Evolutionary conservation across 1,284 basidiomycete genomes (phyloP), one percentile per base, ranked within the genome.

Genomic region (Ganoderma leucocontextum): DNA sequence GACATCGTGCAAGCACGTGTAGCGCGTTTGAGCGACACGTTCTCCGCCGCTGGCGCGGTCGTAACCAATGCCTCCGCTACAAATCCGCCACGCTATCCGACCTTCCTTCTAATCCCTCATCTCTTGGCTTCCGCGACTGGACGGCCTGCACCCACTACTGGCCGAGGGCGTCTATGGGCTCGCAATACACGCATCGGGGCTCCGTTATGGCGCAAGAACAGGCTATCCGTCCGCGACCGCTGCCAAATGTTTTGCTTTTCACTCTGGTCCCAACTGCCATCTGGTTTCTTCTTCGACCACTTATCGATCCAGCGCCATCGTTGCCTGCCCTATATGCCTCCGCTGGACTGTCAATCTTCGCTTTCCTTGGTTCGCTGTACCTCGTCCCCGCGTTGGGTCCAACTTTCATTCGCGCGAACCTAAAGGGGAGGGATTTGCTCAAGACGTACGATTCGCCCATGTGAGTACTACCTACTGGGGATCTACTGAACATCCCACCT

Each of bases 361-460:
- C 95, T 0, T 89, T 96, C 64, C 77, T 96, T 2, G 87, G 88
- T 0, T 89, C 92, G 0, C 76, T 95, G 12, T 89, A 91, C 75
- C 84, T 94, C 10, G 85, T 97, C 9, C 95, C 95, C 17, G 86
- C 86, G 0, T 84, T 96, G 8, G 91, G 91, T 0, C 87, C 88
- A 0, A 87, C 88, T 0, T 95, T 97, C 76, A 82, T 94, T 33
- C 88, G 86, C 59, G 93, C 92, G 10, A 90, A 92, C 60, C 81
- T 97, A 67, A 92, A 90, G 75, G 95, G 95, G 13, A 86, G 85
- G 70, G 95, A 97, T 80, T 79, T 96, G 53, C 83, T 96, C 58
- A 97, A 97, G 82, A 87, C 83, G 60, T 91, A 91, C 75, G 82
- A 85, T 35, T 88, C 85, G 66, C 86, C 88, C 52, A 92, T 96